These are phyloP conservation scores for Diutina siamensis DNA, from an alignment of 1,139 yeast species.

Conservation along the genomic window DNA sequence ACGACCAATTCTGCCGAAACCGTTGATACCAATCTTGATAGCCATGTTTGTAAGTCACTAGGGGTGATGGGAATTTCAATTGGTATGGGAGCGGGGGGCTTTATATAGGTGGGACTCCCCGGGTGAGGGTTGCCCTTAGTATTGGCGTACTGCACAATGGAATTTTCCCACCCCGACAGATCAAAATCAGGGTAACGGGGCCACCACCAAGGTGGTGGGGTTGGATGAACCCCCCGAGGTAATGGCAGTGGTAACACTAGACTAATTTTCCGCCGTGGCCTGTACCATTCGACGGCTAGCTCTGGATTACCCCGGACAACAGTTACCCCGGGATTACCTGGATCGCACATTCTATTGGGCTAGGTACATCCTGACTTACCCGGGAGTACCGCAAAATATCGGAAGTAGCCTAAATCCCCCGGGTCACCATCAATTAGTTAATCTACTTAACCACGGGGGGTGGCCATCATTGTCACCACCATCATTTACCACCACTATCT, in stretches of 20 bases:
- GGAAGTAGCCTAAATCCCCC: background rate
- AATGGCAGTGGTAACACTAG: no score
- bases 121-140: conserved; percentile 6
- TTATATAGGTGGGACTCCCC: background rate
- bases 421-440: no score
- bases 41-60: conserved; percentile 10
- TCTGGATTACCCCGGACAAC: background rate
- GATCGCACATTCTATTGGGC: background rate
- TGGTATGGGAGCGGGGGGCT: background rate
- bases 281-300: background rate
- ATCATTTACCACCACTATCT: background rate
- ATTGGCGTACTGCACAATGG: conserved; percentile 5
- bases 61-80: background rate
- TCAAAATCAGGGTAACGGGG: no score
- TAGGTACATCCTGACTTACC: background rate
- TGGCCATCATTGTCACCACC: background rate
- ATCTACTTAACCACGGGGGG: no score
- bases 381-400: background rate
- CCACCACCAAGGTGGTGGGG: no score
- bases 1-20: conserved; percentile 87
- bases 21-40: conserved; percentile 61
- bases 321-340: background rate
- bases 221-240: no score
- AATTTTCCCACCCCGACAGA: no score
- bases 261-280: no score